Base-by-base conservation (phyloP, 192 early-diverging fungal species). In the Rhizoclosmatium globosum region DNA sequence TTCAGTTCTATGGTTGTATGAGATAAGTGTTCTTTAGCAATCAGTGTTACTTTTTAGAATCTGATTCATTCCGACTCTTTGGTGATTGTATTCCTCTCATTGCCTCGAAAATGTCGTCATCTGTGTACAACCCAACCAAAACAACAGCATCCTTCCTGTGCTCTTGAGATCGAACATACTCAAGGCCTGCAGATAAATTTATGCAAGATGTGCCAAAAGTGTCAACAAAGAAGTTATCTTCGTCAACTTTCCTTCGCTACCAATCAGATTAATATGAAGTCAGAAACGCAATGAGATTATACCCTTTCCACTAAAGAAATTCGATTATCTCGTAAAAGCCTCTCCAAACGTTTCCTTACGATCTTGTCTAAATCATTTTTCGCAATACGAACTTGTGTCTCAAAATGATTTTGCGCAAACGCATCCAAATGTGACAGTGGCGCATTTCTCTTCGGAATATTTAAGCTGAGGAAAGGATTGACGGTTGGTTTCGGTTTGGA, bases 51-150 rank as follows among this genome's bases (percentile, higher is more conserved):
- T 31, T 31, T 31, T 31, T 31, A 31, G 0, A 31, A 31, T 31
- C 31, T 31, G 31, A 31, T 31, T 31, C 31, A 31, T 31, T 31
- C 31, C 31, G 31, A 31, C 31, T 31, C 31, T 31, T 53, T 53
- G 17, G 6, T 7, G 50, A 62, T 68, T 43, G 46, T 23, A 83
- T 53, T 31, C 19, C 7, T 46, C 68, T 46, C 9, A 86, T 6
- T 31, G 74, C 74, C 1, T 85, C 83, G 15, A 82, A 58, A 38
- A 88, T 21, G 69, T 88, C 85, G 38, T 64, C 42, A 46, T 83
- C 85, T 57, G 78, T 78, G 64, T 86, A 85, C 19, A 88, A 70
- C 53, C 69, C 69, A 71, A 71, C 79, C 21, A 79, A 15, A 38
- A 78, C 75, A 2, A 74, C 80, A n/a, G 56, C 66, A 39, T 76